These are phyloP conservation scores for Cadophora malorum DNA, from an alignment of 2,329 filamentous ascomycete genomes.

Conservation along the genomic window DNA sequence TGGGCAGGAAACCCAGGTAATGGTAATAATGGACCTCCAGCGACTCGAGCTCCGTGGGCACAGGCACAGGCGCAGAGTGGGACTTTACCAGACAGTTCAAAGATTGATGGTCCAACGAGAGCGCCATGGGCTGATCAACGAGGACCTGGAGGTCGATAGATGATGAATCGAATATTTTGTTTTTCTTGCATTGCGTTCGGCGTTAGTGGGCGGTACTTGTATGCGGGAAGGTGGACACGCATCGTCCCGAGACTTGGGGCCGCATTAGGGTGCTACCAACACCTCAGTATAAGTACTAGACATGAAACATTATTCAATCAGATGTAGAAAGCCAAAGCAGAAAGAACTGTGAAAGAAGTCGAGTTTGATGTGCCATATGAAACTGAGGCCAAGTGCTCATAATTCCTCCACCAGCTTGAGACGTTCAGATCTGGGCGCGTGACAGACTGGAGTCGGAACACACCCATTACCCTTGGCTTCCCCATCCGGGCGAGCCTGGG, in stretches of 20 bases:
- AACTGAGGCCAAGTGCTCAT: background rate
- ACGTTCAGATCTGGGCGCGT: constrained; percentile 3
- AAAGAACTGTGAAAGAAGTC: background rate
- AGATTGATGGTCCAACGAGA: constrained; percentile 44
- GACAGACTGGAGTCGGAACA: background rate
- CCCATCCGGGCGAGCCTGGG: background rate
- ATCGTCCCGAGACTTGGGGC: constrained; percentile 11
- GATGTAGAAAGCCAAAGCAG: background rate
- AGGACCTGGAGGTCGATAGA: constrained; percentile 17
- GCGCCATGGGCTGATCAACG: constrained; percentile 47
- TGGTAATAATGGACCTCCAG: constrained; percentile 32
- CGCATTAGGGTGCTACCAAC: background rate
- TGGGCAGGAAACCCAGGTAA: constrained; percentile 19
- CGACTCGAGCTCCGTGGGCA: constrained; percentile 39
- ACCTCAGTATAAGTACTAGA: background rate
- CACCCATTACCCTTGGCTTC: background rate
- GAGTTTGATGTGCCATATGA: constrained; percentile 10
- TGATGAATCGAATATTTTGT: background rate
- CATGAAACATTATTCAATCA: background rate
- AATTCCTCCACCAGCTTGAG: background rate
- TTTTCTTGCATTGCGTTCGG: constrained; percentile 11
- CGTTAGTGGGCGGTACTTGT: constrained; percentile 15
- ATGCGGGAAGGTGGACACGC: constrained; percentile 9
- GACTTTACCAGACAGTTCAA: constrained; percentile 2
- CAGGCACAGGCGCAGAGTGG: constrained; percentile 19